Conservation (phyloP, 2,329 filamentous ascomycete genomes). For the Colletotrichum chlorophyti region DNA sequence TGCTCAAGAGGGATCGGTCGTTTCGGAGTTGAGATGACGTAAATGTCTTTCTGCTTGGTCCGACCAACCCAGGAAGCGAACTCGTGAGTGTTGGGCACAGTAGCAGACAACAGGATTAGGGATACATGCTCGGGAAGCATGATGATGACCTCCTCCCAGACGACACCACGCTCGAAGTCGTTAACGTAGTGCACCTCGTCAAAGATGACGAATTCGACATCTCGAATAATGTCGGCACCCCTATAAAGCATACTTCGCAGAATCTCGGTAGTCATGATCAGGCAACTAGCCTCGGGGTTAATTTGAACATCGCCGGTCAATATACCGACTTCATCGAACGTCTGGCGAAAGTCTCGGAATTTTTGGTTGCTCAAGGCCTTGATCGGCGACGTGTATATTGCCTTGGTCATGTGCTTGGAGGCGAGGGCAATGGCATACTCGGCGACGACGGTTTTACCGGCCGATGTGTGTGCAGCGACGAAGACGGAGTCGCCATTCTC, state of each 20-base stretch:
- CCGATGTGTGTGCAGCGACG: slow-evolving; percentile 95
- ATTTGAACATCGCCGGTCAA: slow-evolving; percentile 98
- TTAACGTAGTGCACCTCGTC: slow-evolving; percentile 99
- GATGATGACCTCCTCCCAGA: slow-evolving; percentile 99
- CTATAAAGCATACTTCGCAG: slow-evolving; percentile 97
- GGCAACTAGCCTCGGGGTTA: slow-evolving; percentile 93
- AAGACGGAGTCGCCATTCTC: slow-evolving; percentile 98
- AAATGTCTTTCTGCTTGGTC: slow-evolving; percentile 98
- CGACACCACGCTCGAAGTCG: slow-evolving; percentile 91
- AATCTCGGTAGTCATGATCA: slow-evolving; percentile 99
- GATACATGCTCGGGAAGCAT: slow-evolving; percentile 98
- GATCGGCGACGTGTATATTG: slow-evolving; percentile 98
- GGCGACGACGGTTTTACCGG: slow-evolving; percentile 96
- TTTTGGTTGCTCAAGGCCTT: slow-evolving; percentile 99
- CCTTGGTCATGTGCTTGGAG: slow-evolving; percentile 99
- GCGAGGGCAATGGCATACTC: slow-evolving; percentile 97
- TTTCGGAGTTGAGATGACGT: slow-evolving; percentile 97
- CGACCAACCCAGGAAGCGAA: slow-evolving; percentile 98
- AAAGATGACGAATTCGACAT: slow-evolving; percentile 98
- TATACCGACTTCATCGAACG: slow-evolving; percentile 96
- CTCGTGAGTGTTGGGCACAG: slow-evolving; percentile 95
- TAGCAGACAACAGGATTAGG: slow-evolving; percentile 92
- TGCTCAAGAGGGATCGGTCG: slow-evolving; percentile 94
- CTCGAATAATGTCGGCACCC: slow-evolving; percentile 92
- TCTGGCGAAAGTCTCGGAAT: slow-evolving; percentile 89